Conservation (phyloP, 306 rosid species). For the Ochetophila trinervis region DNA sequence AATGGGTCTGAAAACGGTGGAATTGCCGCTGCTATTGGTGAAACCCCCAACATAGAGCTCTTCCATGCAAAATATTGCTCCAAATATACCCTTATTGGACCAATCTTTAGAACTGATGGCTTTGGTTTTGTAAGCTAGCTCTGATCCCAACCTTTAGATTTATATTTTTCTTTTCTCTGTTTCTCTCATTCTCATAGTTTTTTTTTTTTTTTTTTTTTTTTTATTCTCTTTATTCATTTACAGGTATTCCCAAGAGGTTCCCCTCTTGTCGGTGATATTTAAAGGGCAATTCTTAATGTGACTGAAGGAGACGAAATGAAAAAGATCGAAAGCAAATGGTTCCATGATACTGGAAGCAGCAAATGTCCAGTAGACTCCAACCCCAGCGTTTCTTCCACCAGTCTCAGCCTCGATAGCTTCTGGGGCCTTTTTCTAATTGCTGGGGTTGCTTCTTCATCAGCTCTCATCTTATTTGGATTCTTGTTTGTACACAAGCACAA, state of each 20-base stretch:
- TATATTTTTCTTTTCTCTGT: too few relatives aligned
- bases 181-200: too few relatives aligned
- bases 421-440: conserved; percentile 63
- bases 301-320: conserved; percentile 60
- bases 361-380: conserved; percentile 27
- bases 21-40: conserved; percentile 45
- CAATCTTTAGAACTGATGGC: conserved; percentile 33
- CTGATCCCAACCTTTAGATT: too few relatives aligned
- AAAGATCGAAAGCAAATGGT: conserved; percentile 56
- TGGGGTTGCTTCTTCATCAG: conserved; percentile 33
- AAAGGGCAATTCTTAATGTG: conserved; percentile 53
- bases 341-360: conserved; percentile 6
- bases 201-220: too few relatives aligned
- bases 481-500: conserved; percentile 38
- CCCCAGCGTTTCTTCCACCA: conserved; percentile 32
- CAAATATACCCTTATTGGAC: conserved; percentile 31
- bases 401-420: conserved; percentile 53
- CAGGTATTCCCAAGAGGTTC: conserved; percentile 51
- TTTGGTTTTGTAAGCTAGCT: conserved; percentile 50
- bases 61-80: conserved; percentile 35
- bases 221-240: not conserved
- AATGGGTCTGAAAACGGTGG: conserved; percentile 34
- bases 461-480: conserved; percentile 32
- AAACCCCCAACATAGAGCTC: conserved; percentile 22
- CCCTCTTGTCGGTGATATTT: conserved; percentile 52